Conservation (phyloP, 164 flowering plant genomes). For the Taxillus chinensis region DNA sequence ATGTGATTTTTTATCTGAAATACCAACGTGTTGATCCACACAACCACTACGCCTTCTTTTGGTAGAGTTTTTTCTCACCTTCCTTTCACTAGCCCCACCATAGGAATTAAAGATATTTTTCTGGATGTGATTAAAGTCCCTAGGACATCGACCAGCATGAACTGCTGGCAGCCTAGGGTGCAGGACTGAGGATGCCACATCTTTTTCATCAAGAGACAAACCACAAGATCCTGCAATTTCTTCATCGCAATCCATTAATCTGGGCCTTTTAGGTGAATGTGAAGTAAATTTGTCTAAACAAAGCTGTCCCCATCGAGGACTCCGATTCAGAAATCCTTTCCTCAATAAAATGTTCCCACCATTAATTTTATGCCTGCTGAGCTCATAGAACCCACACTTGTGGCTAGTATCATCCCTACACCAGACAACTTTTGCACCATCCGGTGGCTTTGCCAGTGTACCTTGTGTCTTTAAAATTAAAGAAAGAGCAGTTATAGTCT, state of each 20-base stretch:
- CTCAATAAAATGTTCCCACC: slow-evolving; percentile 14
- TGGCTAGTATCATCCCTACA: slow-evolving; percentile 47
- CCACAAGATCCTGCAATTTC: slow-evolving; percentile 9
- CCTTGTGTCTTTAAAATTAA: slow-evolving; percentile 91
- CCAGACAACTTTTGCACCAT: slow-evolving; percentile 58
- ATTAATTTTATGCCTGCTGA: slow-evolving; percentile 19
- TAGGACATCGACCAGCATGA: slow-evolving; percentile 25
- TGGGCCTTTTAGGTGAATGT: slow-evolving; percentile 24
- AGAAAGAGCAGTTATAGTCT: slow-evolving; percentile 87
- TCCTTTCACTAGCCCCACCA: slow-evolving; percentile 20
- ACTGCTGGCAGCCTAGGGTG: slow-evolving; percentile 12
- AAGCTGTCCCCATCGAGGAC: slow-evolving; percentile 31
- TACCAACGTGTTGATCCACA: slow-evolving; percentile 11
- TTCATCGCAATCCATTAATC: slow-evolving; percentile 16
- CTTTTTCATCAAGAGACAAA: slow-evolving; percentile 18
- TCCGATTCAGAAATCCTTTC: slow-evolving; percentile 26
- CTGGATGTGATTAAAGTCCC: slow-evolving; percentile 38
- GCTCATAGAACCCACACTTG: slow-evolving; percentile 87
- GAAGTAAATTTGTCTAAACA: slow-evolving; percentile 24
- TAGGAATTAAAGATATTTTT: slow-evolving; percentile 48
- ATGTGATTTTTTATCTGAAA: slow-evolving; percentile 8
- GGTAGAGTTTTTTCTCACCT: slow-evolving; percentile 11
- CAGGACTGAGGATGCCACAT: slow-evolving; percentile 14
- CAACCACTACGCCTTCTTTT: slow-evolving; percentile 12
- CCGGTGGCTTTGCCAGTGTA: slow-evolving; percentile 71